Evolutionary conservation across 345 rosid species (phyloP), one percentile per base, ranked within the genome.

Genomic region (Citrus medica): DNA sequence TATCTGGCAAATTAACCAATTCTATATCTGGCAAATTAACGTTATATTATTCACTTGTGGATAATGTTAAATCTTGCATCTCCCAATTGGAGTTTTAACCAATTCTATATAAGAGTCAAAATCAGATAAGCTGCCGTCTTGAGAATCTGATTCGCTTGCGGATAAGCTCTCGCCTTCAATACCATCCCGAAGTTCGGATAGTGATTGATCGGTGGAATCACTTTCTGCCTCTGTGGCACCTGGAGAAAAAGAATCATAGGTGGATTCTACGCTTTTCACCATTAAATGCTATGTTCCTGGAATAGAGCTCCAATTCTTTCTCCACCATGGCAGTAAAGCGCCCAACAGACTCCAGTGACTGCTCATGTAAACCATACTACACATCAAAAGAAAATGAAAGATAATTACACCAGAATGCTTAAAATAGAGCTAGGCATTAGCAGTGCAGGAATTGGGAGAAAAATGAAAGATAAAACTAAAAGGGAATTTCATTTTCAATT

Each of bases 241-340:
- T 38, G 77, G 55, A 83, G 82, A 51, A 32, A 78, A 70, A 30
- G 65, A 71, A n/a, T 62, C 12, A 28, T 6, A 68, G 27, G 74
- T 27, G 38, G 4, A 35, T 33, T 75, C 77, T 21, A 55, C 30
- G 71, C 53, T 79, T 67, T 73, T 74, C 89, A 68, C 91, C 95
- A 73, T 88, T 92, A 67, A 92, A 93, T 76, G 95, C 87, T 24
- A 84, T 79, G 82, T 92, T 97, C 64, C 92, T 84, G 84, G 88
- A 82, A 78, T 92, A 90, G 60, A 92, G 90, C 81, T 96, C 95
- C 81, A 92, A 67, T 81, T 92, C 98, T 84, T 92, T 94, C 89
- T 95, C 1, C 32, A 89, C 87, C 76, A 92, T 82, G 8, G 92
- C 87, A 65, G 90, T 94, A 76, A 94, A 94, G 60, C 79, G 92